Evolutionary conservation across 2,329 filamentous ascomycete genomes (phyloP).

Genomic region (Sarocladiaceae sp.): DNA sequence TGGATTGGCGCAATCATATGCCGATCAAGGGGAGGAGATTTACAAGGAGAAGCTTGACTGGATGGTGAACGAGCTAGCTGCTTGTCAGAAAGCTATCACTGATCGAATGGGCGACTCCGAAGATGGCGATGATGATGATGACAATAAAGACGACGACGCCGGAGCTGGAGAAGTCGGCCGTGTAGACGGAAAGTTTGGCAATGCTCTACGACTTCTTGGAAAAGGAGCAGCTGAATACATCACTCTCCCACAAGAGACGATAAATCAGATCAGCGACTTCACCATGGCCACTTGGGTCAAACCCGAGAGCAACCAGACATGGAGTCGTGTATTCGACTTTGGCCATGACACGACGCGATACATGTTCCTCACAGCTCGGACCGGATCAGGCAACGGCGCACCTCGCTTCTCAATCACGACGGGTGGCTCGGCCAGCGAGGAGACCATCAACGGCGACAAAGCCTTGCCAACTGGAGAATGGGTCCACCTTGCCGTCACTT

Average conservation of each 20-base stretch:
- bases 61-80: constrained; percentile 26
- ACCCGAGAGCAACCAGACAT: constrained; percentile 11
- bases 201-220: constrained; percentile 13
- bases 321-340: constrained; percentile 18
- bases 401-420: constrained; percentile 18
- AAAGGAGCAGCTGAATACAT: constrained; percentile 14
- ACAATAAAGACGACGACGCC: background rate
- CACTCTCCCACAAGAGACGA: constrained; percentile 16
- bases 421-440: constrained; percentile 14
- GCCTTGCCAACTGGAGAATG: constrained; percentile 13
- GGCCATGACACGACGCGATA: constrained; percentile 15
- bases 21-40: constrained; percentile 23
- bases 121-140: background rate
- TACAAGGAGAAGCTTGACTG: constrained; percentile 28
- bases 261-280: constrained; percentile 18
- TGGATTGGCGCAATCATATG: constrained; percentile 26
- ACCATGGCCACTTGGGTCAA: constrained; percentile 18
- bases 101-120: constrained; percentile 16
- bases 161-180: constrained; percentile 13
- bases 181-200: constrained; percentile 16
- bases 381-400: constrained; percentile 8
- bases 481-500: constrained; percentile 17
- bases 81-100: constrained; percentile 26
- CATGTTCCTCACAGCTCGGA: constrained; percentile 17
- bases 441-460: constrained; percentile 15